Evolutionary conservation across 495 filamentous ascomycete genomes (phyloP).

Genomic region (Halenospora varia): DNA sequence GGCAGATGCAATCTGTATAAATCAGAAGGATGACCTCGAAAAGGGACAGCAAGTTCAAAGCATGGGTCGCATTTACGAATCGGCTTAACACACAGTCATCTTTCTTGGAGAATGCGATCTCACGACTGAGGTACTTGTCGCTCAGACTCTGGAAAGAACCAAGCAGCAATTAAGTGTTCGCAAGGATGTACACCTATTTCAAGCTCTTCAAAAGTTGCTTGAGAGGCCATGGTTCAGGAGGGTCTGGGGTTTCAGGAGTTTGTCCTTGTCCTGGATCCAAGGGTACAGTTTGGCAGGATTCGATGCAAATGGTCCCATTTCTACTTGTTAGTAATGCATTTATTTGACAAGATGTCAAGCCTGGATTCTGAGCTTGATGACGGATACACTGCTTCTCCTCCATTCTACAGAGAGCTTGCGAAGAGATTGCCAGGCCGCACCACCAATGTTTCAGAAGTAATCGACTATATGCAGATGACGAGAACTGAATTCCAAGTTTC

Average conservation of each 20-base stretch:
- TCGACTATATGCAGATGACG: neutral
- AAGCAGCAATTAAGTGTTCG: neutral
- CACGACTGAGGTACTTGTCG: neutral
- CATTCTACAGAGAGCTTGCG: too few relatives aligned
- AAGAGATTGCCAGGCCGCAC: too few relatives aligned
- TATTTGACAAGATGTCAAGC: neutral
- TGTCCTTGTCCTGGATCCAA: conserved; percentile 13
- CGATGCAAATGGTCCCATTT: conserved; percentile 13
- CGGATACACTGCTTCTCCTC: neutral
- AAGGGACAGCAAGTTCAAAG: conserved; percentile 19
- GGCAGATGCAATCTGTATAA: conserved; percentile 30
- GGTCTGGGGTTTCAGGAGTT: conserved; percentile 24
- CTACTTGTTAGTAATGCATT: neutral
- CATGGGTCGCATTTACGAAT: conserved; percentile 25
- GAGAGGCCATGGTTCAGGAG: conserved; percentile 15
- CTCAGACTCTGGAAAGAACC: neutral
- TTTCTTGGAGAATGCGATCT: conserved; percentile 1
- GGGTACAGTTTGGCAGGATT: conserved; percentile 15
- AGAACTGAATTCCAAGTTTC: neutral
- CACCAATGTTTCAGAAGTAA: neutral
- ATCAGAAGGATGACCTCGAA: conserved; percentile 25
- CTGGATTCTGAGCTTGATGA: neutral
- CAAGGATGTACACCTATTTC: too few relatives aligned
- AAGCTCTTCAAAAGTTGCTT: conserved; percentile 8
- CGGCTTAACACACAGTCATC: conserved; percentile 13